phyloP scores from a whole-genome alignment of 352 stramenopile genomes.

The Phytophthora citricola region DNA sequence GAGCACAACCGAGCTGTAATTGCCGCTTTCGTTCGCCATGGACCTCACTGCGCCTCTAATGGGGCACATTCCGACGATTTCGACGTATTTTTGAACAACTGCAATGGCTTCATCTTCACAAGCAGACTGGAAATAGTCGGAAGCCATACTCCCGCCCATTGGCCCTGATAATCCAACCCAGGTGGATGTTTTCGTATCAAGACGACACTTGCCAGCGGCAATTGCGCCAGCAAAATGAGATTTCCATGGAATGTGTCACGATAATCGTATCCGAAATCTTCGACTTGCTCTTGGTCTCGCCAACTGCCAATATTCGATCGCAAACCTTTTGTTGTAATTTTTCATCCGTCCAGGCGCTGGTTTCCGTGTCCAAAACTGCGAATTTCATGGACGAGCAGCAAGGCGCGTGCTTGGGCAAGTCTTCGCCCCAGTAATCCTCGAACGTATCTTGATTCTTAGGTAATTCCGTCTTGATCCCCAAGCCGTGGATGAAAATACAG shows the following conservation, averaged over 20 bases:
- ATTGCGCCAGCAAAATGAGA: slow-evolving; percentile 24
- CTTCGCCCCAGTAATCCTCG: slow-evolving; percentile 3
- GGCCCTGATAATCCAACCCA: slow-evolving; percentile 34
- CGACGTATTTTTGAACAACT: slow-evolving; percentile 2
- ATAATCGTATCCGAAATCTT: slow-evolving; percentile 19
- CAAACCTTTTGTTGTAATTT: slow-evolving; percentile 14
- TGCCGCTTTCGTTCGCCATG: slow-evolving; percentile 23
- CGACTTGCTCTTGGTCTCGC: not conserved
- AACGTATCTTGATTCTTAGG: slow-evolving; percentile 1
- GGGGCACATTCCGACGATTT: slow-evolving; percentile 10
- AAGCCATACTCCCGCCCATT: slow-evolving; percentile 24
- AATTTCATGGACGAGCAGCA: slow-evolving; percentile 23
- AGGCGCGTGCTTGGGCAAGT: not conserved
- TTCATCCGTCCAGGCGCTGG: slow-evolving; percentile 3
- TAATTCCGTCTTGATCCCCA: not conserved
- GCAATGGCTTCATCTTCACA: slow-evolving; percentile 1
- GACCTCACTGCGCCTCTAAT: slow-evolving; percentile 13
- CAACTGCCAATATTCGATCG: slow-evolving; percentile 2
- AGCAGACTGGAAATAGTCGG: slow-evolving; percentile 9
- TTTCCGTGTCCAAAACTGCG: slow-evolving; percentile 11
- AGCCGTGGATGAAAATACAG: slow-evolving; percentile 18
- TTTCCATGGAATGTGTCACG: slow-evolving; percentile 21
- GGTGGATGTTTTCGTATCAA: slow-evolving; percentile 18
- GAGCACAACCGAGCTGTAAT: slow-evolving; percentile 12
- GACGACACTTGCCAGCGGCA: slow-evolving; percentile 13